Conservation (phyloP, 179 eudicot genomes). For the Heliamphora pulchella region DNA sequence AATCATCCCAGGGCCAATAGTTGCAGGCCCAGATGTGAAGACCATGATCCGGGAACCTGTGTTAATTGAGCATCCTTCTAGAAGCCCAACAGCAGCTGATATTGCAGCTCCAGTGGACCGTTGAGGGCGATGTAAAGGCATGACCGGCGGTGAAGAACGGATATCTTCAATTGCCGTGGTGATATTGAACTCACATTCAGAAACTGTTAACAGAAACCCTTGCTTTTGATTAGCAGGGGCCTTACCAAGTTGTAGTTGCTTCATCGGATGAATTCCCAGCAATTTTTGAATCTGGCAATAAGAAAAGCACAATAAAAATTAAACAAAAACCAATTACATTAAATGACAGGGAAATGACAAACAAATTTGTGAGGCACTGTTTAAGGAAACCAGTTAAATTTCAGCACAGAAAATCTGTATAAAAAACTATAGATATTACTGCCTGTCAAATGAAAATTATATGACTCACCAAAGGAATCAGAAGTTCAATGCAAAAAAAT, state of each 20-base stretch:
- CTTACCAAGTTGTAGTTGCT: slow-evolving; percentile 49
- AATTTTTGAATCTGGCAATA: slow-evolving; percentile 54
- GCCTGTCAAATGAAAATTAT: background rate
- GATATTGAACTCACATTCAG: slow-evolving; percentile 81
- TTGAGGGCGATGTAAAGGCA: slow-evolving; percentile 58
- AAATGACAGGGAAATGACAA: background rate
- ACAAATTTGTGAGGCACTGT: background rate
- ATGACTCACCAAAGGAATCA: background rate
- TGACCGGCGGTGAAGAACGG: slow-evolving; percentile 37
- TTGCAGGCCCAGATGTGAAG: slow-evolving; percentile 93
- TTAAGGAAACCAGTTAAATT: background rate
- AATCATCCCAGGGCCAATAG: slow-evolving; percentile 83
- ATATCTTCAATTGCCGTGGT: slow-evolving; percentile 76
- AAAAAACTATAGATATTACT: background rate
- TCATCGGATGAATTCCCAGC: slow-evolving; percentile 52
- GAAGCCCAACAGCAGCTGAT: slow-evolving; percentile 72
- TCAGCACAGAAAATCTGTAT: too few species aligned
- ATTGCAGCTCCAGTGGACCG: slow-evolving; percentile 88
- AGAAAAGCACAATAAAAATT: slow-evolving; percentile 17
- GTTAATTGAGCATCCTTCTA: slow-evolving; percentile 64
- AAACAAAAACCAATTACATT: background rate
- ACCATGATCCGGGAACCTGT: slow-evolving; percentile 78
- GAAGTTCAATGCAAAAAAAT: background rate
- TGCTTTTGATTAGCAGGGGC: slow-evolving; percentile 42
- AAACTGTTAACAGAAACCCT: slow-evolving; percentile 65